Percentiles rank a stretch among this genome's conserved stretches.
Conservation (phyloP, 192 early-diverging fungal species). For the Coemansia sp. region DNA sequence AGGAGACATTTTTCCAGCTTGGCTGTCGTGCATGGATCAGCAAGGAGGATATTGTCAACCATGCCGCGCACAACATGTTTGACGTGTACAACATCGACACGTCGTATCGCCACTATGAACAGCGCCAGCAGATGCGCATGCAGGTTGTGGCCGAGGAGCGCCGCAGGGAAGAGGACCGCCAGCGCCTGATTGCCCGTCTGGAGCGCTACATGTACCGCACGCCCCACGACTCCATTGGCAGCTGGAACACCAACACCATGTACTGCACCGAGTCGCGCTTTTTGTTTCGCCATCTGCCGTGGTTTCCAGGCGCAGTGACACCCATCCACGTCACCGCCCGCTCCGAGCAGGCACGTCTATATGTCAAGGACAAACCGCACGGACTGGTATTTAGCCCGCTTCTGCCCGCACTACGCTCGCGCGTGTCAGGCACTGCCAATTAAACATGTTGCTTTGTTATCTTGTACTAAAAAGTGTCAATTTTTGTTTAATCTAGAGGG, state of each 20-base stretch:
- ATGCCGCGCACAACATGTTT: slow-evolving; percentile 23
- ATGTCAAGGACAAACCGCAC: not conserved
- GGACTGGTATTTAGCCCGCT: slow-evolving; percentile 2
- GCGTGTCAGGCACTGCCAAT: not conserved
- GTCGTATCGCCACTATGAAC: slow-evolving; percentile 9
- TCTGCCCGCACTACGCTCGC: not conserved
- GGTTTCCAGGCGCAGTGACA: slow-evolving; percentile 21
- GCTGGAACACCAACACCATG: slow-evolving; percentile 28
- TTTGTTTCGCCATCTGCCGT: slow-evolving; percentile 33
- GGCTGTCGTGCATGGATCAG: slow-evolving; percentile 24
- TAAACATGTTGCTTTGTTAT: no score
- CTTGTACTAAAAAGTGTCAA: no score
- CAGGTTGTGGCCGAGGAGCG: slow-evolving; percentile 9
- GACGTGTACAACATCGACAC: slow-evolving; percentile 14
- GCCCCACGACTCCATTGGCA: slow-evolving; percentile 24
- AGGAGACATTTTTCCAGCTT: slow-evolving; percentile 11
- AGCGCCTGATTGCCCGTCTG: slow-evolving; percentile 1
- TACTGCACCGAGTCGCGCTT: slow-evolving; percentile 34
- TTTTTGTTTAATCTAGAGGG: no score
- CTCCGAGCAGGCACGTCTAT: slow-evolving; percentile 13
- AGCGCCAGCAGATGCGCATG: slow-evolving; percentile 23
- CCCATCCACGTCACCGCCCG: slow-evolving; percentile 24
- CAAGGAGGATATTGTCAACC: not conserved
- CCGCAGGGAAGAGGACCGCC: not conserved
- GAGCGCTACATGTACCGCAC: slow-evolving; percentile 31